Conservation (phyloP, 768 basidiomycete genomes). For the Lentinula edodes region DNA sequence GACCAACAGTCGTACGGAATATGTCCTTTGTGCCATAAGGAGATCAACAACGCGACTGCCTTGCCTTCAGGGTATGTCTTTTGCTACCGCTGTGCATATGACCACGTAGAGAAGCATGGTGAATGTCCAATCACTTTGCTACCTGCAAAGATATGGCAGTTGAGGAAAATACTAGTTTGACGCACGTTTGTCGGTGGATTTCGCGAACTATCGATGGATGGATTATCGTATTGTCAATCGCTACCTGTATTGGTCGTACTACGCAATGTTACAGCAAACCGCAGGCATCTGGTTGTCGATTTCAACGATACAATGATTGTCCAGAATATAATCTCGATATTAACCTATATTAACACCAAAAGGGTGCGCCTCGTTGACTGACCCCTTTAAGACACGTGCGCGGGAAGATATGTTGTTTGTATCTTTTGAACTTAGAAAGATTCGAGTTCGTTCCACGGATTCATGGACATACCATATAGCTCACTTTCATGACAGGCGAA, state of each 20-base stretch:
- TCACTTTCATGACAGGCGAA: conserved; percentile 3
- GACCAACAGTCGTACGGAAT: conserved; percentile 64
- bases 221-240: neutral
- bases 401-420: neutral
- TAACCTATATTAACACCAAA: neutral
- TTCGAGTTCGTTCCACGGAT: neutral
- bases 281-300: neutral
- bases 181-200: conserved; percentile 44
- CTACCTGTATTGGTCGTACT: neutral
- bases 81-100: conserved; percentile 88
- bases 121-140: conserved; percentile 86
- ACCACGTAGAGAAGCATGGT: conserved; percentile 70
- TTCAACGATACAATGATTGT: neutral
- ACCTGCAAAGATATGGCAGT: conserved; percentile 69
- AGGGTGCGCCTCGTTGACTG: neutral
- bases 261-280: neutral
- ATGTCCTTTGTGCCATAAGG: conserved; percentile 74
- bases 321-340: neutral
- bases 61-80: conserved; percentile 92
- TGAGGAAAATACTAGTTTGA: conserved; percentile 82
- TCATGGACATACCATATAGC: conserved; percentile 6
- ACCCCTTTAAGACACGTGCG: conserved; percentile 3
- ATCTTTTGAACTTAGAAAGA: neutral
- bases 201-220: neutral
- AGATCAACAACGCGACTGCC: conserved; percentile 82